A percentile compares a stretch with the other conserved stretches of the same genome.
Evolutionary conservation across 441 rosid species (phyloP).

Genomic region (Populus hybrid): DNA sequence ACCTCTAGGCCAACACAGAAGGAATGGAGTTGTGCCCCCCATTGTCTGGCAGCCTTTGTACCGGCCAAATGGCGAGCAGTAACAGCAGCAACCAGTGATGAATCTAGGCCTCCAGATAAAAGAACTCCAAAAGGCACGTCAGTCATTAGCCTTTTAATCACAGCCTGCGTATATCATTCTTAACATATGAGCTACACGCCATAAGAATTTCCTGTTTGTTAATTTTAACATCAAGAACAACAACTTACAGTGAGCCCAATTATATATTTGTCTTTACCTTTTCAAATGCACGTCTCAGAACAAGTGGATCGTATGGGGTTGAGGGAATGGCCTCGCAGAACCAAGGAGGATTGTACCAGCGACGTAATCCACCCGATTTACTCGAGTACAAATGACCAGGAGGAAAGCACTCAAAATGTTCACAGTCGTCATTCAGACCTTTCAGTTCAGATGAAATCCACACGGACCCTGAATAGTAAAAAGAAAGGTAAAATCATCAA

Average conservation of each 20-base stretch:
- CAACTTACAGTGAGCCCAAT: background rate
- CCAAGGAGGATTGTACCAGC: constrained; percentile 94
- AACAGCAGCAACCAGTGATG: constrained; percentile 77
- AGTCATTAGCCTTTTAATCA: constrained; percentile 79
- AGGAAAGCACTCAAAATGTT: constrained; percentile 80
- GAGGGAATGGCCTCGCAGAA: constrained; percentile 64
- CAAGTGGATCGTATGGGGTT: constrained; percentile 69
- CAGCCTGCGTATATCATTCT: constrained; percentile 46
- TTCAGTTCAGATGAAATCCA: constrained; percentile 86
- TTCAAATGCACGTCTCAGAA: constrained; percentile 61
- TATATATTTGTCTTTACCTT: constrained; percentile 36
- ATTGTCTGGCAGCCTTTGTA: constrained; percentile 61
- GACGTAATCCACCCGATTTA: constrained; percentile 55
- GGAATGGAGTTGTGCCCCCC: constrained; percentile 84
- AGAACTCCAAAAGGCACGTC: constrained; percentile 93
- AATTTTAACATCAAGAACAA: background rate
- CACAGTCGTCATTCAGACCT: constrained; percentile 78
- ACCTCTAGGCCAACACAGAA: constrained; percentile 95
- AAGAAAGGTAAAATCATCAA: background rate
- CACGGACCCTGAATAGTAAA: constrained; percentile 45
- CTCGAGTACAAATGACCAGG: constrained; percentile 89
- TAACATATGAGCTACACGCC: background rate
- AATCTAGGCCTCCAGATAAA: constrained; percentile 84
- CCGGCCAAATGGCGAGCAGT: constrained; percentile 71
- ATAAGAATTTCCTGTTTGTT: background rate